These are phyloP conservation scores for Aureobasidium melanogenum DNA, from an alignment of 2,329 filamentous ascomycete species.

Conservation along the genomic window DNA sequence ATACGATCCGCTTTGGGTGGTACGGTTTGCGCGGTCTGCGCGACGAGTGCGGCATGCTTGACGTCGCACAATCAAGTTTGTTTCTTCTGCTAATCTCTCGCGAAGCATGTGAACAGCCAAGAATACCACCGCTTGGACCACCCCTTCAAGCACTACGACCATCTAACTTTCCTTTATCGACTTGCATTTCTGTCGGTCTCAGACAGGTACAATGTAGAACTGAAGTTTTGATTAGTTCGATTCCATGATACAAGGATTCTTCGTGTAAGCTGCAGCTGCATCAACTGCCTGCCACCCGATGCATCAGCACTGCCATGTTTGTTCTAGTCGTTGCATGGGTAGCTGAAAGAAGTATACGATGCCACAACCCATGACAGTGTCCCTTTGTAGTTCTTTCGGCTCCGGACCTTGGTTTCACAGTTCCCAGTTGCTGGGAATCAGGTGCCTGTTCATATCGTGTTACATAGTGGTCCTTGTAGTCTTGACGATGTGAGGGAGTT, in stretches of 20 bases:
- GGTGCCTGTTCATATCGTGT: neutral
- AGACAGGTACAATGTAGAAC: neutral
- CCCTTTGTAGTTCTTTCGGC: too few relatives aligned
- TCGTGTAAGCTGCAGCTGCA: neutral
- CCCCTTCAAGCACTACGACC: neutral
- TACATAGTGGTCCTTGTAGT: neutral
- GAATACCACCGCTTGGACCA: neutral
- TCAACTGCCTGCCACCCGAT: neutral
- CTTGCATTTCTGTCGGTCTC: neutral
- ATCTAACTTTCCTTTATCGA: neutral
- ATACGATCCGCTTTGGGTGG: neutral
- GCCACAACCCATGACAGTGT: too few relatives aligned
- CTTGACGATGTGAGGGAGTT: neutral
- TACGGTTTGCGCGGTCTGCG: constrained; percentile 4
- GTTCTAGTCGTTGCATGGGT: too few relatives aligned
- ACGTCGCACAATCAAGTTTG: neutral
- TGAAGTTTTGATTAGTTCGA: too few relatives aligned
- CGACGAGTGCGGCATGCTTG: constrained; percentile 14
- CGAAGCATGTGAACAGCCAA: neutral
- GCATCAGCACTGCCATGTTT: neutral
- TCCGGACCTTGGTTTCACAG: neutral
- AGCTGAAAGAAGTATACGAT: too few relatives aligned
- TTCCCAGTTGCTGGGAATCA: neutral
- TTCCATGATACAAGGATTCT: neutral
- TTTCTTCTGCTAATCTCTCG: neutral